Evolutionary conservation across 495 filamentous ascomycete species (phyloP).

Genomic region (Xanthoparmelia taractica): DNA sequence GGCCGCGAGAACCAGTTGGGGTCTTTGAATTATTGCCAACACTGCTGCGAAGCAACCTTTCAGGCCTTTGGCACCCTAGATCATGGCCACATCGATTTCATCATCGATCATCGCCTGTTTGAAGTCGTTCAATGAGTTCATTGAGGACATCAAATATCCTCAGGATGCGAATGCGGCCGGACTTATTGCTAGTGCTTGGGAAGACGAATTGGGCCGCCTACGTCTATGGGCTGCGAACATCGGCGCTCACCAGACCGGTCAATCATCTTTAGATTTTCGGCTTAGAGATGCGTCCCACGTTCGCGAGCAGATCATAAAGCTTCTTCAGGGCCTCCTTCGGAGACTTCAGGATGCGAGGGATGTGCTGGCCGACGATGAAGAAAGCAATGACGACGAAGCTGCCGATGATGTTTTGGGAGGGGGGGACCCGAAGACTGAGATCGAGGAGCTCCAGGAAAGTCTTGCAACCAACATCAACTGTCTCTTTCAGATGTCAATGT

Average conservation of each 20-base stretch:
- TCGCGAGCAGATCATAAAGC: neutral
- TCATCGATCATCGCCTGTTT: neutral
- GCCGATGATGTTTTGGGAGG: neutral
- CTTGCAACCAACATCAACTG: conserved; percentile 20
- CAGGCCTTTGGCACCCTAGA: neutral
- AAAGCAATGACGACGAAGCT: neutral
- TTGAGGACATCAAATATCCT: neutral
- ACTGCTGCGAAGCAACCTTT: too few species aligned
- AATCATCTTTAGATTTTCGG: conserved; percentile 20
- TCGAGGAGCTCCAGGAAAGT: conserved; percentile 10
- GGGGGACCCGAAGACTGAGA: conserved; percentile 2
- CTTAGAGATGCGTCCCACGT: neutral
- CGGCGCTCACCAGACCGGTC: conserved; percentile 29
- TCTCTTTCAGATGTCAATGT: conserved; percentile 25
- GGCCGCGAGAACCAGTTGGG: too few species aligned
- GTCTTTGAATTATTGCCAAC: too few species aligned
- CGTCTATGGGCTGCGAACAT: conserved; percentile 33
- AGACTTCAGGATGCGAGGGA: neutral
- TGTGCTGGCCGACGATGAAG: neutral
- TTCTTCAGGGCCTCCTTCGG: neutral
- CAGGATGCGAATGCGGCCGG: neutral
- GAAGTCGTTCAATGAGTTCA: conserved; percentile 8
- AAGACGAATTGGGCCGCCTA: conserved; percentile 30
- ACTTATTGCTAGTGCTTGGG: conserved; percentile 2
- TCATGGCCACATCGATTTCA: neutral